These are phyloP conservation scores for Colletotrichum sp. DNA, from an alignment of 2,329 filamentous ascomycete species.

Conservation along the genomic window DNA sequence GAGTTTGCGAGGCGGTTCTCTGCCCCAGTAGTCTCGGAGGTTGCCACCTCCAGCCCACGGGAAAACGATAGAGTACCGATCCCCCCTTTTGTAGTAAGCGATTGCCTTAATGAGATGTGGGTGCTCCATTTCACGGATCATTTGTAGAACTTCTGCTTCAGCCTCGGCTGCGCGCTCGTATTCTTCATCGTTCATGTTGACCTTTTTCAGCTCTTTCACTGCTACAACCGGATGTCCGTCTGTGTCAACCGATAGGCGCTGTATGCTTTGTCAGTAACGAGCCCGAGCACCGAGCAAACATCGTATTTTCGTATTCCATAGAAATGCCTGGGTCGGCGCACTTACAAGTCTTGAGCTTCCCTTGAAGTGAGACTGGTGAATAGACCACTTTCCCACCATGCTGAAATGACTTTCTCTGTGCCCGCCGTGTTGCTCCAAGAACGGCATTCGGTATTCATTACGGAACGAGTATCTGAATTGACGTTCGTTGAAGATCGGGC, in stretches of 20 bases:
- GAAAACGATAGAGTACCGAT: neutral
- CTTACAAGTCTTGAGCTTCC: neutral
- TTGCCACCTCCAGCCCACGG: conserved; percentile 2
- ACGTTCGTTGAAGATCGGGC: neutral
- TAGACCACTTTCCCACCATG: neutral
- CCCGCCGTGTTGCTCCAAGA: neutral
- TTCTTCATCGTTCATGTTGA: neutral
- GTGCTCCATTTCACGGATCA: neutral
- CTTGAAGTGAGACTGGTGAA: neutral
- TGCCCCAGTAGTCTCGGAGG: neutral
- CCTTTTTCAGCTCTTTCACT: neutral
- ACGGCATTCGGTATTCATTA: neutral
- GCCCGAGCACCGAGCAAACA: no score
- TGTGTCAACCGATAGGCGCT: neutral
- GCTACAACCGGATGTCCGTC: neutral
- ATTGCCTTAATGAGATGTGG: neutral
- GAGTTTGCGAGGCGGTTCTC: neutral
- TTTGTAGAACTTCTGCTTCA: neutral
- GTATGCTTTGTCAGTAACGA: no score
- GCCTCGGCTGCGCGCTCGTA: neutral
- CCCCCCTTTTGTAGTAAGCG: neutral
- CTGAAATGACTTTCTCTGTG: neutral
- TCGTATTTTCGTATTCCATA: no score
- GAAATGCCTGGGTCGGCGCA: no score
- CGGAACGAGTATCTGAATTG: neutral